Evolutionary conservation across 768 basidiomycete genomes (phyloP).

Genomic region (Hericium alpestre): DNA sequence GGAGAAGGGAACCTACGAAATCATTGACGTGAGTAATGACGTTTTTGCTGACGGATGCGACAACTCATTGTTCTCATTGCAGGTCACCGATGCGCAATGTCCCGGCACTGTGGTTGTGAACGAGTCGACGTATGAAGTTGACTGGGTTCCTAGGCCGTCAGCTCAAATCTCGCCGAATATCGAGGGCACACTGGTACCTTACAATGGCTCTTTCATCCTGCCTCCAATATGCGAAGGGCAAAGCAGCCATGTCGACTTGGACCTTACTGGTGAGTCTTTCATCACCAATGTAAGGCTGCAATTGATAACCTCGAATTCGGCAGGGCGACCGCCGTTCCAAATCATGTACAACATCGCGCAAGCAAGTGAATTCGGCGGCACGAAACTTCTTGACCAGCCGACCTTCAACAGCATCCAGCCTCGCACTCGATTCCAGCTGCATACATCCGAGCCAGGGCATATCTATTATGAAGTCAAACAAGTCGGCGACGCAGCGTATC

Average conservation of each 20-base stretch:
- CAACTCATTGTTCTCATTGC: conserved; percentile 1
- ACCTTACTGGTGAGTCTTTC: conserved; percentile 62
- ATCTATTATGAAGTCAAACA: conserved; percentile 88
- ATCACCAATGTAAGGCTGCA: no score
- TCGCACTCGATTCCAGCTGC: conserved; percentile 70
- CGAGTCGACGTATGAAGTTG: conserved; percentile 57
- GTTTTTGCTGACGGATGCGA: neutral
- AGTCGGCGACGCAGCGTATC: conserved; percentile 79
- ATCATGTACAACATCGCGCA: conserved; percentile 81
- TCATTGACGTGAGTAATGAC: conserved; percentile 38
- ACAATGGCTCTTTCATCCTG: conserved; percentile 68
- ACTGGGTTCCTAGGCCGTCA: conserved; percentile 71
- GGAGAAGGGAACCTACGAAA: conserved; percentile 67
- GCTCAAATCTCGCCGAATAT: conserved; percentile 56
- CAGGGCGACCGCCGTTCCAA: conserved; percentile 89
- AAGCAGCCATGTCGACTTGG: conserved; percentile 74
- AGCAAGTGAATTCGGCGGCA: conserved; percentile 56
- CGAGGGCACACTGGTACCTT: conserved; percentile 42
- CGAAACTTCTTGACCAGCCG: conserved; percentile 62
- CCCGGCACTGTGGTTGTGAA: conserved; percentile 56
- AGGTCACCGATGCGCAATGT: conserved; percentile 82
- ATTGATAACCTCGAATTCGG: neutral
- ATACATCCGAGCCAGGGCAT: conserved; percentile 64
- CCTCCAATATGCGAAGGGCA: conserved; percentile 75
- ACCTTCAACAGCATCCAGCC: conserved; percentile 79